Percentiles rank a stretch among this genome's conserved stretches.
Evolutionary conservation across 495 filamentous ascomycete genomes (phyloP).

Genomic region (Xylaria castorea): DNA sequence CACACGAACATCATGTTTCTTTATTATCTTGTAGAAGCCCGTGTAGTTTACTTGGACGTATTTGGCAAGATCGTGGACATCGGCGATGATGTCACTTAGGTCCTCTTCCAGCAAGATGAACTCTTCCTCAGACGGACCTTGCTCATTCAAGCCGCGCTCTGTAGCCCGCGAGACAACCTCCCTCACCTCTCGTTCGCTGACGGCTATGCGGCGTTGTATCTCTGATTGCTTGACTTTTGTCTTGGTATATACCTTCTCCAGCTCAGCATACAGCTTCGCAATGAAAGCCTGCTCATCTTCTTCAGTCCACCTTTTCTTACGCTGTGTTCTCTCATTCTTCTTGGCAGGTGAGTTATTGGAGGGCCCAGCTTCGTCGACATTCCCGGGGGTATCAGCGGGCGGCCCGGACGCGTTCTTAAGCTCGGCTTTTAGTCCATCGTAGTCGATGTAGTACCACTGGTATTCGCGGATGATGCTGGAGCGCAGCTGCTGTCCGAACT

Average conservation of each 20-base stretch:
- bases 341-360: slow-evolving; percentile 32
- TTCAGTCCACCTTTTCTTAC: slow-evolving; percentile 78
- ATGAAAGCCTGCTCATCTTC: slow-evolving; percentile 93
- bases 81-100: slow-evolving; percentile 96
- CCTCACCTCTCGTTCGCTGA: slow-evolving; percentile 84
- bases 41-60: slow-evolving; percentile 99
- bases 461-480: slow-evolving; percentile 94
- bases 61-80: slow-evolving; percentile 98
- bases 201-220: slow-evolving; percentile 86
- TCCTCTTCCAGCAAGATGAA: slow-evolving; percentile 94
- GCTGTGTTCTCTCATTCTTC: slow-evolving; percentile 60
- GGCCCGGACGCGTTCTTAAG: slow-evolving; percentile 75
- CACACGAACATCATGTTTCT: slow-evolving; percentile 92
- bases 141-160: slow-evolving; percentile 58
- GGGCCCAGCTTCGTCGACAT: slow-evolving; percentile 50
- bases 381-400: slow-evolving; percentile 37
- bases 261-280: slow-evolving; percentile 80
- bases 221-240: slow-evolving; percentile 95
- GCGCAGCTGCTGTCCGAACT: slow-evolving; percentile 95
- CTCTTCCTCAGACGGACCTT: slow-evolving; percentile 82
- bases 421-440: slow-evolving; percentile 88
- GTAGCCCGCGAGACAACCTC: slow-evolving; percentile 81
- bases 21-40: slow-evolving; percentile 99
- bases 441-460: slow-evolving; percentile 96
- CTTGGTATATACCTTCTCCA: slow-evolving; percentile 96